Conservation (phyloP, 345 rosid species). For the Lepidium aucheri region DNA sequence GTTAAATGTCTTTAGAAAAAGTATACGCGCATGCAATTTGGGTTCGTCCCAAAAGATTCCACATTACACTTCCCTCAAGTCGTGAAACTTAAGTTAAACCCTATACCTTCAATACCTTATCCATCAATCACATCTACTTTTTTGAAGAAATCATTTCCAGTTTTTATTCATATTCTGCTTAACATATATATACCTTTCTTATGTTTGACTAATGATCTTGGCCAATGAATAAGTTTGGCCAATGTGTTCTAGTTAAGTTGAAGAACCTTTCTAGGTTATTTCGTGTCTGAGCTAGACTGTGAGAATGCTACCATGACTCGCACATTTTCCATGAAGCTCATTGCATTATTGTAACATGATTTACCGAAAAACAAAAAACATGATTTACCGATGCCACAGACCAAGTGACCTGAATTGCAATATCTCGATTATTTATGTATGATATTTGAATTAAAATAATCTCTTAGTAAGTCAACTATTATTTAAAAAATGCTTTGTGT, state of each 20-base stretch:
- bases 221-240: conserved; percentile 1
- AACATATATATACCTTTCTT: not conserved
- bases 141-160: not conserved
- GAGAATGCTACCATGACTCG: not conserved
- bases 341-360: not conserved
- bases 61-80: conserved; percentile 9
- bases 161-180: not conserved
- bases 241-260: not conserved
- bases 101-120: conserved; percentile 12
- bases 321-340: not conserved
- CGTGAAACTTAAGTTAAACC: conserved; percentile 26
- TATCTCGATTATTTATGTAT: no score
- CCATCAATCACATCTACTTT: conserved; percentile 2
- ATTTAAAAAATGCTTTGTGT: no score
- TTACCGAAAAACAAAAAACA: not conserved
- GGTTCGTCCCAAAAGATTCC: conserved; percentile 23
- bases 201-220: not conserved
- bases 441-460: no score
- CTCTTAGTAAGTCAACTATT: no score
- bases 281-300: not conserved
- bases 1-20: conserved; percentile 22
- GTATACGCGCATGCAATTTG: conserved; percentile 32
- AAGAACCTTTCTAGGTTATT: not conserved
- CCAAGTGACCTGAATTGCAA: no score
- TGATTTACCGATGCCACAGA: not conserved